phyloP scores from a whole-genome alignment of 2,329 filamentous ascomycete species.

The Xylaria sp. region DNA sequence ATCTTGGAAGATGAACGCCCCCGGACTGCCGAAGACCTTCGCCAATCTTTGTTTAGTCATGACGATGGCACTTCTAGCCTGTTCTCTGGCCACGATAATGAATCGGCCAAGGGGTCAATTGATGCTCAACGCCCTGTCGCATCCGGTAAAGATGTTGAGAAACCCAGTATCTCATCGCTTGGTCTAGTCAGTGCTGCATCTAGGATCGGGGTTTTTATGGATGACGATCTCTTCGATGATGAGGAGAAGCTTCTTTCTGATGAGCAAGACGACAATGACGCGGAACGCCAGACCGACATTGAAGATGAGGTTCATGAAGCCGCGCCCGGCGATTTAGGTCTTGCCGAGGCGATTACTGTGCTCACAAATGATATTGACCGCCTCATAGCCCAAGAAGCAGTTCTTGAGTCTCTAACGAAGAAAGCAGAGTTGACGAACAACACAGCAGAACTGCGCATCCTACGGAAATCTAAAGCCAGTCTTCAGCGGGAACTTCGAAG shows the following conservation, averaged over 20 bases:
- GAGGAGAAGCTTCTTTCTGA: constrained; percentile 87
- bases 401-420: constrained; percentile 88
- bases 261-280: constrained; percentile 78
- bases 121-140: constrained; percentile 49
- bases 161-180: constrained; percentile 88
- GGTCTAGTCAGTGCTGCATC: constrained; percentile 89
- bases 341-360: constrained; percentile 90
- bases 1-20: constrained; percentile 85
- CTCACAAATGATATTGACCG: constrained; percentile 93
- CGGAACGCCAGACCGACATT: constrained; percentile 64
- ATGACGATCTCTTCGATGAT: constrained; percentile 92
- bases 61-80: constrained; percentile 62
- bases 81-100: constrained; percentile 64
- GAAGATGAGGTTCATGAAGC: constrained; percentile 92
- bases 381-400: constrained; percentile 84
- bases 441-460: constrained; percentile 87
- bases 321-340: constrained; percentile 89
- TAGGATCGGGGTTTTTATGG: constrained; percentile 89
- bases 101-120: constrained; percentile 58
- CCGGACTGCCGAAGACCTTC: constrained; percentile 70
- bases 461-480: constrained; percentile 93
- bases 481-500: constrained; percentile 90
- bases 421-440: constrained; percentile 99
- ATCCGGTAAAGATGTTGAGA: constrained; percentile 63
- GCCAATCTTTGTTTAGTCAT: constrained; percentile 73